Conservation (phyloP, 305 asterid genomes). For the Fraxinus platypoda region DNA sequence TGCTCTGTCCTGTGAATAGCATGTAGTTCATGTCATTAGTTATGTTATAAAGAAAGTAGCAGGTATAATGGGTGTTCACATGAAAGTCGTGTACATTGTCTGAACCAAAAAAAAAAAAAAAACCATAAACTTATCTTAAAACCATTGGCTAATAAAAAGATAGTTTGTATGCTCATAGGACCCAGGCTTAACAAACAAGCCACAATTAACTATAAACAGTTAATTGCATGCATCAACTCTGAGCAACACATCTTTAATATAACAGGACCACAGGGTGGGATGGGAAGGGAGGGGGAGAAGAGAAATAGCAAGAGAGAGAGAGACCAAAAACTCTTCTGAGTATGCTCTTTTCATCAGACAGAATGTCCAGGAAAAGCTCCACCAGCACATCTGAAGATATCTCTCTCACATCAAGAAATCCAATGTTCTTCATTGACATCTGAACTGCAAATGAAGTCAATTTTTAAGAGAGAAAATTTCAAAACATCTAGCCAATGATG, state of each 20-base stretch:
- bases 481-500: background rate
- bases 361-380: conserved; percentile 61
- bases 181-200: background rate
- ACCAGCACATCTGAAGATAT: conserved; percentile 52
- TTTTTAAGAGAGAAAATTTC: conserved; percentile 36
- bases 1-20: conserved; percentile 67
- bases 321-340: conserved; percentile 77
- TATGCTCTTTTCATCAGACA: conserved; percentile 73
- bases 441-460: conserved; percentile 88
- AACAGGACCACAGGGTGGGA: background rate
- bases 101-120: background rate
- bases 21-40: background rate
- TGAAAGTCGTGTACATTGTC: background rate
- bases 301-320: conserved; percentile 18
- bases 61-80: background rate
- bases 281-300: background rate
- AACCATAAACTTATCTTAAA: background rate
- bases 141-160: background rate
- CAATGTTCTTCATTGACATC: conserved; percentile 80
- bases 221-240: background rate
- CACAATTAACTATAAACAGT: background rate
- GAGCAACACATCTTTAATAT: background rate
- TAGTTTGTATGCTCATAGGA: background rate
- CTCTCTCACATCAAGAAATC: conserved; percentile 78
- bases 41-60: background rate